Percentiles rank a stretch among this genome's conserved stretches.
These are phyloP conservation scores for Logfia minima DNA, from an alignment of 129 eudicot genomes.

Conservation along the genomic window DNA sequence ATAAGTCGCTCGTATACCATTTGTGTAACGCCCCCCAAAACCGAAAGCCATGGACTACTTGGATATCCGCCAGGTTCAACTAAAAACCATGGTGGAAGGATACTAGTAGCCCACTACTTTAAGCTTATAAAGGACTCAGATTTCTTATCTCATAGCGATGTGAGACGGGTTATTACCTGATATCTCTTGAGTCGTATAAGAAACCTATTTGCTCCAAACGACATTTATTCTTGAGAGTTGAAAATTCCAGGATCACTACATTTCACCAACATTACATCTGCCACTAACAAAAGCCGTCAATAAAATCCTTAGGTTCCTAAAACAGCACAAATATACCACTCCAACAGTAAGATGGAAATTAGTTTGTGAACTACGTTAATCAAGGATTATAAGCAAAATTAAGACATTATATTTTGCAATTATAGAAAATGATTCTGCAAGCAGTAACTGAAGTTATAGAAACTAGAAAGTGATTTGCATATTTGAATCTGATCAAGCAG, in stretches of 20 bases:
- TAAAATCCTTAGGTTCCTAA: constrained; percentile 1
- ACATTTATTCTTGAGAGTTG: constrained; percentile 6
- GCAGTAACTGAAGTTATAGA: background rate
- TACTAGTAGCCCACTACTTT: too few relatives aligned
- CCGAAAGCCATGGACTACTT: too few relatives aligned
- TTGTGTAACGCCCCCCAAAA: too few relatives aligned
- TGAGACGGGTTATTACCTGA: too few relatives aligned
- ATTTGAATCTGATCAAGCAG: constrained; percentile 15
- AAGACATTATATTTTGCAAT: background rate
- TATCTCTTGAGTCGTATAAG: constrained; percentile 3
- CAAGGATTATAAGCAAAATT: constrained; percentile 2
- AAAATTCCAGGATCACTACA: constrained; percentile 23
- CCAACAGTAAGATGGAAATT: background rate
- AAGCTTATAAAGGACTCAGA: too few relatives aligned
- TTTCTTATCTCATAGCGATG: too few relatives aligned
- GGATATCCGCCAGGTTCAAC: too few relatives aligned
- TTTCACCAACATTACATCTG: constrained; percentile 4
- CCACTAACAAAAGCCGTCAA: background rate
- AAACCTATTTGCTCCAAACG: background rate
- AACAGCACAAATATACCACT: background rate
- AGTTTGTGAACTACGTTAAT: background rate
- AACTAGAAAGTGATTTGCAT: background rate
- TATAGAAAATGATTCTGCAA: background rate
- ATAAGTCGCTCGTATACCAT: too few relatives aligned
- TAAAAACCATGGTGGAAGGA: too few relatives aligned